phyloP scores from a whole-genome alignment of 2,329 filamentous ascomycete genomes.

The Ceratocystis ficicola region DNA sequence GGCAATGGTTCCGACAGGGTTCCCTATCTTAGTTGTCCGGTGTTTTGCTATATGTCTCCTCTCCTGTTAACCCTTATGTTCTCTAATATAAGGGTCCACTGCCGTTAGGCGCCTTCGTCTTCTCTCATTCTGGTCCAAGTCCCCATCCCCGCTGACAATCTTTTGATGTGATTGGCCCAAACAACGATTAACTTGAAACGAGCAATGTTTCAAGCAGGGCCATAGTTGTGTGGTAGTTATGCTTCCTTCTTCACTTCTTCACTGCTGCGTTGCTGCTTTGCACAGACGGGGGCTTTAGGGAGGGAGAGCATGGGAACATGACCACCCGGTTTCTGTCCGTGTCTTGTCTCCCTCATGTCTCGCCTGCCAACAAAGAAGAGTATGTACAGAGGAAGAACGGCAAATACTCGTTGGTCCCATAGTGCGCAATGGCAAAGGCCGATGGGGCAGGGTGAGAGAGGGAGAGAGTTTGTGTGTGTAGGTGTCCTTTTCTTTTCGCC shows the following conservation, averaged over 20 bases:
- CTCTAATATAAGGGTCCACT: neutral
- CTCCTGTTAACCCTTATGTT: too few relatives aligned
- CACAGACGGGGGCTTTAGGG: neutral
- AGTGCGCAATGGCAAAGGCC: too few relatives aligned
- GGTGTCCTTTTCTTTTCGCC: too few relatives aligned
- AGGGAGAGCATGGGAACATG: neutral
- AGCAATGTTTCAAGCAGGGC: conserved; percentile 4
- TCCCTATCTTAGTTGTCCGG: neutral
- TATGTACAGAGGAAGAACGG: too few relatives aligned
- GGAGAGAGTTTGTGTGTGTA: too few relatives aligned
- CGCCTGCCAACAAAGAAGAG: too few relatives aligned
- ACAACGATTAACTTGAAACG: conserved; percentile 1
- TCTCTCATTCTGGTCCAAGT: neutral
- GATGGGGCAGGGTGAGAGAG: too few relatives aligned
- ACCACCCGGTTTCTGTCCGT: neutral
- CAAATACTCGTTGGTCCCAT: too few relatives aligned
- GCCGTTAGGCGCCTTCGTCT: neutral
- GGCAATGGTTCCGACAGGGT: neutral
- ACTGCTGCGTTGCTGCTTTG: neutral
- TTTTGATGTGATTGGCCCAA: neutral
- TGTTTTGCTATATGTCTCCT: too few relatives aligned
- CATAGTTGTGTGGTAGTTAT: neutral
- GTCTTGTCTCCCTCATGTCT: neutral
- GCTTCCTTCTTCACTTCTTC: neutral
- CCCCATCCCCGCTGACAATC: neutral